Base-by-base conservation (phyloP, 1,284 basidiomycete species). In the Ganoderma boninense region DNA sequence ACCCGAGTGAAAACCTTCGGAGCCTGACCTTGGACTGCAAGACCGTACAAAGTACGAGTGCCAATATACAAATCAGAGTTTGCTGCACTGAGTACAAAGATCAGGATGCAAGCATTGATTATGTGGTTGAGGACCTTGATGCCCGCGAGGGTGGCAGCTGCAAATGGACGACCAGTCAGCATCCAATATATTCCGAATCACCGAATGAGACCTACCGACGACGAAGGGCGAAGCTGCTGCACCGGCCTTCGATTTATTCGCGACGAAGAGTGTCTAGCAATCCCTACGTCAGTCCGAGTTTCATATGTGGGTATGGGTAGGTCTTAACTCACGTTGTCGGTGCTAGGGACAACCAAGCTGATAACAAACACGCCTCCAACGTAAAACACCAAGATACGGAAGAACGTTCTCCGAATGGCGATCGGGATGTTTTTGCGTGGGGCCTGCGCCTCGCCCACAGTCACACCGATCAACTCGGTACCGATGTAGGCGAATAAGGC, bases 201-300 rank as follows among this genome's bases (percentile, higher is more conserved):
- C 65, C 86, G 78, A 66, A 5, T 82, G 81, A 7, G 65, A 72
- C 82, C 69, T 73, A 89, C 88, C 87, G 18, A 95, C 91, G 62
- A 95, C 91, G 79, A 95, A 95, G 0, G 94, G 93, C 62, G 91
- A 94, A 4, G 93, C 93, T 18, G 90, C 87, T 16, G 91, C 89
- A 65, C 90, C 90, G 44, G 86, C 82, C 72, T 87, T 89, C 13
- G 89, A 84, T 72, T 87, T 88, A 65, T 86, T 90, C 8, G 89
- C 89, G 52, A 86, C 81, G 77, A 90, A 90, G 8, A 92, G 82
- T n/a, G 79, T 75, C 82, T 79, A 73, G 64, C 54, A 65, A 26
- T 32, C 32, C 4, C 63, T 5, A 14, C 46, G 69, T 65, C 4
- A 65, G 13, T 18, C 40, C 8, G 11, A 4, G 29, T 42, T 5